These are phyloP conservation scores for Furculomyces boomerangus DNA, from an alignment of 371 early-diverging fungal species.

Conservation along the genomic window DNA sequence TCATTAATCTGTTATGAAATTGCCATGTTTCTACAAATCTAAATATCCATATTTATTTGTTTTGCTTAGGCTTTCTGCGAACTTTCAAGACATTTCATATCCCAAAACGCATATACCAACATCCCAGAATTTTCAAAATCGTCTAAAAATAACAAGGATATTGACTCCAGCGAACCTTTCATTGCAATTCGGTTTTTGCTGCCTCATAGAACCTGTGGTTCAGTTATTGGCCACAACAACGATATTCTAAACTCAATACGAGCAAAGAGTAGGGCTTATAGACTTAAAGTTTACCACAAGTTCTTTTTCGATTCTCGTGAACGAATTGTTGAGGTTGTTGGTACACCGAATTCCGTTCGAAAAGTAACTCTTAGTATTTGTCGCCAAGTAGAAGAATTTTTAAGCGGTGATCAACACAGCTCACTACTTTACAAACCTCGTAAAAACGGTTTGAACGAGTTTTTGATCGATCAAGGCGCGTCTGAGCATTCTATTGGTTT, in stretches of 20 bases:
- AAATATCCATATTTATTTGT: no score
- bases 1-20: no score
- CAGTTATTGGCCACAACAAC: conserved; percentile 24
- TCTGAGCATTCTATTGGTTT: not conserved
- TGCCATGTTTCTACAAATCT: not conserved
- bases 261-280: conserved; percentile 12
- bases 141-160: conserved; percentile 9
- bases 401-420: conserved; percentile 18
- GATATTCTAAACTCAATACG: conserved; percentile 23
- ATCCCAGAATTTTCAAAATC: conserved; percentile 5
- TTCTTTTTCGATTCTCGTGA: conserved; percentile 22
- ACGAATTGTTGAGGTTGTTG: conserved; percentile 23
- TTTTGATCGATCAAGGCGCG: conserved; percentile 21
- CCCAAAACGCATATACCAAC: conserved; percentile 22
- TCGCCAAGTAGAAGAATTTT: conserved; percentile 17
- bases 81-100: conserved; percentile 24
- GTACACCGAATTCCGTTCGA: conserved; percentile 18
- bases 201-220: conserved; percentile 24
- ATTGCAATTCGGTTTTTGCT: conserved; percentile 20
- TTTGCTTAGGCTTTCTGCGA: conserved; percentile 18
- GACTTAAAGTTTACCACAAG: conserved; percentile 23
- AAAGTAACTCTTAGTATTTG: conserved; percentile 14
- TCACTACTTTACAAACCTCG: conserved; percentile 16
- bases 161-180: conserved; percentile 18
- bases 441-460: conserved; percentile 21